Evolutionary conservation across 2,329 filamentous ascomycete species (phyloP).

Genomic region (Penicillium sp.): DNA sequence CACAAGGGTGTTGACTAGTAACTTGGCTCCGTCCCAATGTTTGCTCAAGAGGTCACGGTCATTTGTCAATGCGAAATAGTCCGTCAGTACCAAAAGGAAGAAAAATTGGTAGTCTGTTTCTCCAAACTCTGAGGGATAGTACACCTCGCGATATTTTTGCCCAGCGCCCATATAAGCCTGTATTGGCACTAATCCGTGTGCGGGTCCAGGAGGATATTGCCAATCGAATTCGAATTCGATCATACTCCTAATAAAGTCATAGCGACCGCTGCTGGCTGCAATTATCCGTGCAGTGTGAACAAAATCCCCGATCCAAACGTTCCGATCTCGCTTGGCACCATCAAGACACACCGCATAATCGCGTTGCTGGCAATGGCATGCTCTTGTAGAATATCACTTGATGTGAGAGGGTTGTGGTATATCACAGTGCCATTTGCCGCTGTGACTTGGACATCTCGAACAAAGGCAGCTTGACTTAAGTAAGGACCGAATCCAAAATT

Average conservation of each 20-base stretch:
- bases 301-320: slow-evolving; percentile 64
- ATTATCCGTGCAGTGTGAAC: slow-evolving; percentile 11
- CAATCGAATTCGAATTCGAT: slow-evolving; percentile 10
- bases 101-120: slow-evolving; percentile 10
- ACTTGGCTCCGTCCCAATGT: slow-evolving; percentile 3
- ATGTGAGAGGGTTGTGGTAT: slow-evolving; percentile 9
- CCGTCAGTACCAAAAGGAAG: slow-evolving; percentile 3
- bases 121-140: slow-evolving; percentile 6
- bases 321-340: slow-evolving; percentile 41
- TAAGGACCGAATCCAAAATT: slow-evolving; percentile 14
- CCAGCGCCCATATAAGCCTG: slow-evolving; percentile 8
- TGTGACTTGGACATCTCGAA: slow-evolving; percentile 6
- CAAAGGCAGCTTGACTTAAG: slow-evolving; percentile 4
- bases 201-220: slow-evolving; percentile 8
- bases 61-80: slow-evolving; percentile 4
- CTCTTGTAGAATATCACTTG: slow-evolving; percentile 5
- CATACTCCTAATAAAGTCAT: slow-evolving; percentile 11
- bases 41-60: not conserved
- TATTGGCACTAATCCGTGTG: slow-evolving; percentile 5
- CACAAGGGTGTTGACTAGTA: slow-evolving; percentile 1
- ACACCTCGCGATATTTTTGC: slow-evolving; percentile 5
- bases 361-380: slow-evolving; percentile 9
- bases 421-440: slow-evolving; percentile 3
- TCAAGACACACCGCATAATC: slow-evolving; percentile 31
- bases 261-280: slow-evolving; percentile 5